A percentile compares a stretch with the other conserved stretches of the same genome.
Evolutionary conservation across 192 early-diverging fungal genomes (phyloP).

Genomic region (Gaertneriomyces sp.): DNA sequence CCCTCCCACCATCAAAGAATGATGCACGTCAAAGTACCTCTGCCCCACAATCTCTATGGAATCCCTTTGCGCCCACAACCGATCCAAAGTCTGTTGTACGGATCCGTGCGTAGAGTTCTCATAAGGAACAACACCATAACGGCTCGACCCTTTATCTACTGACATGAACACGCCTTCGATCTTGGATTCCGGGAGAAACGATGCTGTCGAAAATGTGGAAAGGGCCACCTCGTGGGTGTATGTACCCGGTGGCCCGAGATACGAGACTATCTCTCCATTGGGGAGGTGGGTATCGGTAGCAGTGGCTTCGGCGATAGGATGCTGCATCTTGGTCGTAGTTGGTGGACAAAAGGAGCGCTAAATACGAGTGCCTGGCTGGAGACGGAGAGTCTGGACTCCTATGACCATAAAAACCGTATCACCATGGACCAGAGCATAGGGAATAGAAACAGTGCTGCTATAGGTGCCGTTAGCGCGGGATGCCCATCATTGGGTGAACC

Average conservation of each 20-base stretch:
- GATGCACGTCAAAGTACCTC: constrained; percentile 76
- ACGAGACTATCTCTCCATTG: too few species aligned
- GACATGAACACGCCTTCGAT: constrained; percentile 71
- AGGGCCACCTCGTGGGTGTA: constrained; percentile 86
- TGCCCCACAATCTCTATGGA: constrained; percentile 70
- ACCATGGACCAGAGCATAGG: too few species aligned
- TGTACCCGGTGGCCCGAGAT: constrained; percentile 82
- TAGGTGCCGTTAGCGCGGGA: too few species aligned
- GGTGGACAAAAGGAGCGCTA: too few species aligned
- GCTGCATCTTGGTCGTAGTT: too few species aligned
- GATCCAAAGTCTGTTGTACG: constrained; percentile 81
- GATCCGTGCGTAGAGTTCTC: constrained; percentile 89
- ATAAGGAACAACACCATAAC: constrained; percentile 91
- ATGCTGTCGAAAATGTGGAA: constrained; percentile 59
- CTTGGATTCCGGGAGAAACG: constrained; percentile 7
- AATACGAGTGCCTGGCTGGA: too few species aligned
- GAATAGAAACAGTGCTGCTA: too few species aligned
- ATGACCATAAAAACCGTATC: too few species aligned
- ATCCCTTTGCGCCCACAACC: constrained; percentile 52
- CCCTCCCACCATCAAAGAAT: constrained; percentile 73
- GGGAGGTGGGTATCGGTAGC: too few species aligned
- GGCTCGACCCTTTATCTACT: constrained; percentile 66
- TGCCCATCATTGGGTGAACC: too few species aligned
- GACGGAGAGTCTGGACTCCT: too few species aligned
- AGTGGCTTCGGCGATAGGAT: too few species aligned